Evolutionary conservation across 768 basidiomycete genomes (phyloP), one percentile per base, ranked within the genome.

Genomic region (Lactifluus volemus): DNA sequence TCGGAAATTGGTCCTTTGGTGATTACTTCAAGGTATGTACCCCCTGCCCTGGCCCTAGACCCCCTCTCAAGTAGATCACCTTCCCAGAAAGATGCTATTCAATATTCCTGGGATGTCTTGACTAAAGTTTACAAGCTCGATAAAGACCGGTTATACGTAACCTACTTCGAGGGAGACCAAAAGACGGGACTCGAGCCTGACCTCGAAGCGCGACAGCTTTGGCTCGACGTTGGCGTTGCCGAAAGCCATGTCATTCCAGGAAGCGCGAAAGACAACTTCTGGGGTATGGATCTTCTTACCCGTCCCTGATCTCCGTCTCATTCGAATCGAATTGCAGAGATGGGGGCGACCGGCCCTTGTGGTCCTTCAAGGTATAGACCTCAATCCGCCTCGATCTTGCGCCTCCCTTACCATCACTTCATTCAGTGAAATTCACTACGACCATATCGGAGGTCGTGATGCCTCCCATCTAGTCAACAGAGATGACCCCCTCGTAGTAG

Each of bases 1-100:
- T 99, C 64, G 97, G 97, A 42, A 99, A 99, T 73, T 99, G 97
- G 97, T 98, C 95, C 4, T 99, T 98, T 67, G 97, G 97, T 0
- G 95, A 99, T 73, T 99, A 99, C 78, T 99, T 99, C 85, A 99
- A 99, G 84, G 95, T 84, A 54, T 49, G 72, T 68, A 25, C 25
- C 5, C 39, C 30, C 19, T 25, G 19, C 10, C 39, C 21, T 47
- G 29, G 49, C 17, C 51, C 32, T 42, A 41, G 58, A 30, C 44
- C 48, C n/a, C 63, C 29, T 14, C 49, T 49, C 39, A 38, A 44
- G 56, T 34, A 14, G 36, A 41, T 19, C 49, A 5, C 63, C 64
- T 41, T 49, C 11, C 48, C 71, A 96, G 95, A 86, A 88, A 82
- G 97, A 98, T 65, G 96, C 97, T 2, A 88, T 97, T 59, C 75